phyloP scores from a whole-genome alignment of 2,329 filamentous ascomycete genomes.

The Aspergillus sp. region DNA sequence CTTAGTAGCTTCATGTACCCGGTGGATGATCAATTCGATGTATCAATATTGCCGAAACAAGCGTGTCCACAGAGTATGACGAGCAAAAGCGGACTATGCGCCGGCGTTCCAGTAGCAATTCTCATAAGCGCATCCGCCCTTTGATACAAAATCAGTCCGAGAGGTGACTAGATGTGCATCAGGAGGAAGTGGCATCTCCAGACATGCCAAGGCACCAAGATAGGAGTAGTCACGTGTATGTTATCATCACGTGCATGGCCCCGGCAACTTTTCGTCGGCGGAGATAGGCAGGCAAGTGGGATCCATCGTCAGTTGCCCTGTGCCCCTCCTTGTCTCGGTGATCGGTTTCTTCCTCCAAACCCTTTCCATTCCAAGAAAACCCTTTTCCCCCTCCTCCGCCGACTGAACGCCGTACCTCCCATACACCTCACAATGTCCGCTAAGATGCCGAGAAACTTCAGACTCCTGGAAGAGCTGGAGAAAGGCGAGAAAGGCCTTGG shows the following conservation, averaged over 20 bases:
- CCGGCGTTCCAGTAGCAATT: neutral
- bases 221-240: slow-evolving; percentile 15
- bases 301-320: slow-evolving; percentile 18
- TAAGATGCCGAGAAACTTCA: slow-evolving; percentile 92
- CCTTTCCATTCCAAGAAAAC: slow-evolving; percentile 10
- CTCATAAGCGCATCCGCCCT: neutral
- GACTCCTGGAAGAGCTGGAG: slow-evolving; percentile 93
- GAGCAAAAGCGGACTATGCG: neutral
- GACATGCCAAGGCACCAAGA: slow-evolving; percentile 19
- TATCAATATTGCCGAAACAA: neutral
- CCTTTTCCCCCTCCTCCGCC: neutral
- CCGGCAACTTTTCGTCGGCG: slow-evolving; percentile 7
- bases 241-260: slow-evolving; percentile 15
- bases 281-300: slow-evolving; percentile 10
- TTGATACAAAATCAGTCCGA: neutral
- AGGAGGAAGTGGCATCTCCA: slow-evolving; percentile 19
- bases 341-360: slow-evolving; percentile 4
- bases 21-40: neutral
- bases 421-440: slow-evolving; percentile 51
- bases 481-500: slow-evolving; percentile 98
- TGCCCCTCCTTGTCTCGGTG: slow-evolving; percentile 11
- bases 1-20: slow-evolving; percentile 14
- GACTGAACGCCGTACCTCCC: neutral
- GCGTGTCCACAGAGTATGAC: neutral
- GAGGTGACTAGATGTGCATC: slow-evolving; percentile 2